phyloP scores from a whole-genome alignment of 1,284 basidiomycete species.

The Apiotrichum domesticum region DNA sequence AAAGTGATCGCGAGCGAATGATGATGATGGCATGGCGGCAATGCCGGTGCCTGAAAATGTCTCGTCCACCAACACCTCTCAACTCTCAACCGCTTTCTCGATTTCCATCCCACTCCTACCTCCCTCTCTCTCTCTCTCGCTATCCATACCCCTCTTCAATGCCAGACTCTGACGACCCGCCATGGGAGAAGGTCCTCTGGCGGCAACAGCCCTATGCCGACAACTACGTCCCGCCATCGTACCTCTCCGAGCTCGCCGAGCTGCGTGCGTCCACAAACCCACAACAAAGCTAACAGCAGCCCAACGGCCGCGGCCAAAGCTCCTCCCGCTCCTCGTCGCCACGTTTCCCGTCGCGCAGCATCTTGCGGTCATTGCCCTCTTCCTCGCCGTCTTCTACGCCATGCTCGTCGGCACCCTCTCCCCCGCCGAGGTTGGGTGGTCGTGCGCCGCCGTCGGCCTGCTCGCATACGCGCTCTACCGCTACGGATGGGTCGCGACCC shows the following conservation, averaged over 20 bases:
- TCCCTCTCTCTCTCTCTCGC: no score
- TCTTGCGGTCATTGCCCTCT: constrained; percentile 69
- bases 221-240: constrained; percentile 73
- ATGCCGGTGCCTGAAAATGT: constrained; percentile 3
- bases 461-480: constrained; percentile 57
- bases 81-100: no score
- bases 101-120: no score
- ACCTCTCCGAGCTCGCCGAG: constrained; percentile 67
- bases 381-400: constrained; percentile 70
- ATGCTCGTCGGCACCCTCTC: constrained; percentile 61
- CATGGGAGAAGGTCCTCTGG: constrained; percentile 83
- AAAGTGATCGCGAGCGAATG: neutral
- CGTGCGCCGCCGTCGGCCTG: constrained; percentile 62
- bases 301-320: constrained; percentile 48
- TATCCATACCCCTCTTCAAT: no score
- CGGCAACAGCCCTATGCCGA: constrained; percentile 69
- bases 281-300: constrained; percentile 15
- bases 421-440: constrained; percentile 63
- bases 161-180: neutral
- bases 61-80: neutral
- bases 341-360: constrained; percentile 81
- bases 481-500: constrained; percentile 8
- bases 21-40: no score
- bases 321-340: constrained; percentile 62
- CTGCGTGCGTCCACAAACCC: constrained; percentile 54